Percentiles rank a stretch among this genome's conserved stretches.
Conservation (phyloP, 805 yeast genomes). For the Yamadazyma philogaea region DNA sequence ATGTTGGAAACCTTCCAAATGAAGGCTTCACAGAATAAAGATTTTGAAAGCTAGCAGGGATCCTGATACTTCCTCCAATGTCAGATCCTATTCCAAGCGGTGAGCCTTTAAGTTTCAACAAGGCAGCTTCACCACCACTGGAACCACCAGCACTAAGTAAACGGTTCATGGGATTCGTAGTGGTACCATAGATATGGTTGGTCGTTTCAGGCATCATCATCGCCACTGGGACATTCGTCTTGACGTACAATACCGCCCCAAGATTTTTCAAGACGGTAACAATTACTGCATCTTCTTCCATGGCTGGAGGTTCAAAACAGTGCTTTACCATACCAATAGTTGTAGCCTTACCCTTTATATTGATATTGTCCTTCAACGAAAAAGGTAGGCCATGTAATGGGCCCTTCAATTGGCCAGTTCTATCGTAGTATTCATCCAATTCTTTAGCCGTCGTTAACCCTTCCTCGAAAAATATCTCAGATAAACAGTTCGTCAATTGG, state of each 20-base stretch:
- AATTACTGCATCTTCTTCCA: conserved; percentile 29
- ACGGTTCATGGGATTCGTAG: conserved; percentile 38
- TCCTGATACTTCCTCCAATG: conserved; percentile 44
- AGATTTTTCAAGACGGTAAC: conserved; percentile 31
- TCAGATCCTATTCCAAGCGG: conserved; percentile 41
- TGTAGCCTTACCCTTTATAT: conserved; percentile 37
- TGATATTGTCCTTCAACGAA: conserved; percentile 53
- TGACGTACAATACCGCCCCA: conserved; percentile 43
- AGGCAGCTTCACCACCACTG: conserved; percentile 44
- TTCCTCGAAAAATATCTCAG: conserved; percentile 50
- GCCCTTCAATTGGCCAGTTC: conserved; percentile 50
- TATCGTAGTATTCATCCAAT: conserved; percentile 48
- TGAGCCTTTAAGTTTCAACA: conserved; percentile 40
- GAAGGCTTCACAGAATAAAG: conserved; percentile 40
- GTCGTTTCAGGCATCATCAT: conserved; percentile 44
- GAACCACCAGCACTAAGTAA: conserved; percentile 42
- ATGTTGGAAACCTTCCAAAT: conserved; percentile 30
- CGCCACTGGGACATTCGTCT: conserved; percentile 44
- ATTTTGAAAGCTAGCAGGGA: conserved; percentile 43
- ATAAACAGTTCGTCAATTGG: conserved; percentile 43
- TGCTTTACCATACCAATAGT: conserved; percentile 36
- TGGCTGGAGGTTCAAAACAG: conserved; percentile 15
- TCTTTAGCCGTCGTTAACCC: conserved; percentile 55
- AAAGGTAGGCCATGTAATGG: conserved; percentile 68
- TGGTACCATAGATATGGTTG: conserved; percentile 37